These are phyloP conservation scores for Aspergillus felis DNA, from an alignment of 2,329 filamentous ascomycete species.

Conservation along the genomic window DNA sequence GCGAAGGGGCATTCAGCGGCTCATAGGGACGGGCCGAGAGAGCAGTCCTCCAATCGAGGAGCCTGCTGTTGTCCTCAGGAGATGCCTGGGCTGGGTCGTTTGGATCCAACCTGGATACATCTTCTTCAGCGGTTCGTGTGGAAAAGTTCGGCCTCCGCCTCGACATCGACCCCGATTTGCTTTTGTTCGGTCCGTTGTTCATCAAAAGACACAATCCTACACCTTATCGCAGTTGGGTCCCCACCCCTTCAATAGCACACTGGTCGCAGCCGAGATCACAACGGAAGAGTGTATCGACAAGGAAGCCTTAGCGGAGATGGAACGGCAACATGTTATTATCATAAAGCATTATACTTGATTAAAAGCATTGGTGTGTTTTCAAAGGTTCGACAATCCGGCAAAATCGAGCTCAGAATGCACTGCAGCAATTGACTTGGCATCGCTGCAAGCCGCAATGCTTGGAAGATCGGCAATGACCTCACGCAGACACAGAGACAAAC, in stretches of 20 bases:
- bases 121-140: constrained; percentile 35
- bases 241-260: background rate
- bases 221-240: constrained; percentile 1
- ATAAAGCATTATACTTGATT: no score
- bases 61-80: constrained; percentile 19
- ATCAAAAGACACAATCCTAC: constrained; percentile 13
- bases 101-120: constrained; percentile 33
- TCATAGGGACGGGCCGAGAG: constrained; percentile 22
- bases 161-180: constrained; percentile 25
- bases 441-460: constrained; percentile 1
- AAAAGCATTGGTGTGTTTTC: background rate
- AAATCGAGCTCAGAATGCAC: background rate
- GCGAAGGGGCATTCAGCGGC: constrained; percentile 18
- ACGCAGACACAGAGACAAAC: constrained; percentile 23
- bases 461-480: constrained; percentile 17
- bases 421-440: constrained; percentile 8
- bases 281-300: background rate
- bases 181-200: constrained; percentile 17
- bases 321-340: background rate
- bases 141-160: constrained; percentile 38
- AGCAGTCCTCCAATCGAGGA: constrained; percentile 20
- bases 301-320: background rate
- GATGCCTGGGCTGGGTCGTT: constrained; percentile 22
- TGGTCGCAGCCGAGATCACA: background rate
- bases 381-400: background rate